These are phyloP conservation scores for Calonectria crousiana DNA, from an alignment of 2,329 filamentous ascomycete genomes.

Conservation along the genomic window DNA sequence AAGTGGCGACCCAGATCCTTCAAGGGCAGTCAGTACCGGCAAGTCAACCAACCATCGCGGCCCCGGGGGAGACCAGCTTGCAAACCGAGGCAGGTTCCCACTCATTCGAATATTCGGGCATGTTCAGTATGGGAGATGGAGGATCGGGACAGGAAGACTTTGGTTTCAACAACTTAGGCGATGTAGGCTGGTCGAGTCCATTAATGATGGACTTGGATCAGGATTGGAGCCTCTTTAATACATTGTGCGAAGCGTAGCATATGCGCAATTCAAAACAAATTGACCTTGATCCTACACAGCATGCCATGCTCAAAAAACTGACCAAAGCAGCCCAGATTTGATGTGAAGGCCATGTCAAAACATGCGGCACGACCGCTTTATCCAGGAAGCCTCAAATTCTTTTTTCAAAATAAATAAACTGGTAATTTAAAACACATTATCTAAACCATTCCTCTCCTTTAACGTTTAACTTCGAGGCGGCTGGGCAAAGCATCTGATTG, in stretches of 20 bases:
- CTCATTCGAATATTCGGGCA: slow-evolving; percentile 7
- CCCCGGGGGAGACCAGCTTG: not conserved
- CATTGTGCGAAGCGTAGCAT: not conserved
- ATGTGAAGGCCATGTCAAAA: not conserved
- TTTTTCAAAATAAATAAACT: not conserved
- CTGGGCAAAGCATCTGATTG: slow-evolving; percentile 12
- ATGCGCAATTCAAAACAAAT: not conserved
- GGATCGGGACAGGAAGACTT: not conserved
- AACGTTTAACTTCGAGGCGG: not conserved
- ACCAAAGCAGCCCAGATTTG: no score
- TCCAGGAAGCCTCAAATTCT: not conserved
- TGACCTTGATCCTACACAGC: not conserved
- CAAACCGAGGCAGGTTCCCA: not conserved
- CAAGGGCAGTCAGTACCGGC: not conserved
- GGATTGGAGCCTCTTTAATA: not conserved
- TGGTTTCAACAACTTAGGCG: not conserved
- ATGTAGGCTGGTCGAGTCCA: not conserved
- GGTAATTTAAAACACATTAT: not conserved
- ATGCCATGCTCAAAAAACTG: not conserved
- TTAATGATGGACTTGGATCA: slow-evolving; percentile 19
- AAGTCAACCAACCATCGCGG: not conserved
- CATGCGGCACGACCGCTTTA: not conserved
- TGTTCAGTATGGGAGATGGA: not conserved
- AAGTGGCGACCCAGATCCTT: not conserved
- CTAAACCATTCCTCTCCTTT: not conserved